Conservation (phyloP, 805 yeast genomes). For the Myxozyma mucilagina region DNA sequence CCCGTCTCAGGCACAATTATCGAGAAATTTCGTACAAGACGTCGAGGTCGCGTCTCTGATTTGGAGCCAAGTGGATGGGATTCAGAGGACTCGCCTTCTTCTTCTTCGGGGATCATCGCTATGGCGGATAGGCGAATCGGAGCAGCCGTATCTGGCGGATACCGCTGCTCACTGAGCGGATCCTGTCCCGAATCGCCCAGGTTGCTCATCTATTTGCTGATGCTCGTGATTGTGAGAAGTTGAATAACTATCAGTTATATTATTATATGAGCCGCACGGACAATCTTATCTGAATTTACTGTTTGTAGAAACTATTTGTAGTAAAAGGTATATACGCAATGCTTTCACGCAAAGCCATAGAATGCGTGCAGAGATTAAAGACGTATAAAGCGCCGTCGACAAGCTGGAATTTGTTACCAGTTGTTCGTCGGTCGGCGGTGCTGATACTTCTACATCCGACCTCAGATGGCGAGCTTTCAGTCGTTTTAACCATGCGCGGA, state of each 20-base stretch:
- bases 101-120: not conserved
- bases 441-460: conserved; percentile 70
- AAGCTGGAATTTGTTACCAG: conserved; percentile 60
- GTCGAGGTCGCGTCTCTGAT: not conserved
- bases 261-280: conserved; percentile 1
- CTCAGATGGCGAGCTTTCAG: conserved; percentile 65
- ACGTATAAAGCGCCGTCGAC: conserved; percentile 18
- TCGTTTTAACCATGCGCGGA: conserved; percentile 76
- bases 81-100: not conserved
- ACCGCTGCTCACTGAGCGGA: not conserved
- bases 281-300: not conserved
- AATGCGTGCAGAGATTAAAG: conserved; percentile 25
- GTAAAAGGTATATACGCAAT: not conserved
- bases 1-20: conserved; percentile 16
- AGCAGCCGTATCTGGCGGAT: conserved; percentile 1
- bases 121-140: not conserved
- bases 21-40: conserved; percentile 26
- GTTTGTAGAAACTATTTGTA: not conserved
- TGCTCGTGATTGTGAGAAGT: not conserved
- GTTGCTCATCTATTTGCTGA: too few species aligned
- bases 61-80: not conserved
- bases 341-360: conserved; percentile 11
- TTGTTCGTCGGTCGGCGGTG: conserved; percentile 73
- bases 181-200: too few species aligned
- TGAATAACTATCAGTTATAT: not conserved